phyloP scores from a whole-genome alignment of 768 basidiomycete genomes.

The Mycena latifolia region DNA sequence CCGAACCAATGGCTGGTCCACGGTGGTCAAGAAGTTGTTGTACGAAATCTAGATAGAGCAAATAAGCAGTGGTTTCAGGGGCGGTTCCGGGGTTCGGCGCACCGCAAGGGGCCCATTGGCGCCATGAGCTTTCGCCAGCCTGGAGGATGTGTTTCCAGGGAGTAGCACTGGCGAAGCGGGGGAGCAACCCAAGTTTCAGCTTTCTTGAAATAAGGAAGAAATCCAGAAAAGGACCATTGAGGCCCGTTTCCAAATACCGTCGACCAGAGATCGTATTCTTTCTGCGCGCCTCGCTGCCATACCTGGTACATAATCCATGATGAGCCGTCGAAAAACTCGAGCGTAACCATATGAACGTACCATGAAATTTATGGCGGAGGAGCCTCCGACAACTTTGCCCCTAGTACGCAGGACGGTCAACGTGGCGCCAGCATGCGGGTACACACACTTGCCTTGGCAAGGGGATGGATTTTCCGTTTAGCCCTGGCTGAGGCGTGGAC shows the following conservation, averaged over 20 bases:
- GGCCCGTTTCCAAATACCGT: not conserved
- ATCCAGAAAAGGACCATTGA: not conserved
- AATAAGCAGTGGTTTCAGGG: not conserved
- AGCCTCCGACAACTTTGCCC: conserved; percentile 3
- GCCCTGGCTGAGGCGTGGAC: not conserved
- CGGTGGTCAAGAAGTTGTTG: not conserved
- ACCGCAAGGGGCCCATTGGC: not conserved
- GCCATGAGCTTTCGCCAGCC: not conserved
- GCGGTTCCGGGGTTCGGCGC: too few species aligned
- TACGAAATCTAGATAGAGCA: not conserved
- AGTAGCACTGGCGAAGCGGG: not conserved
- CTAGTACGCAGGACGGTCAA: not conserved
- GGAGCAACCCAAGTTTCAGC: not conserved
- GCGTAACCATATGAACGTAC: not conserved
- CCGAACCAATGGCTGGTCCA: not conserved
- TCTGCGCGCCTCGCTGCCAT: not conserved
- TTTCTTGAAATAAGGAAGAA: conserved; percentile 2
- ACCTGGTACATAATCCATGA: not conserved
- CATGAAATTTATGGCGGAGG: not conserved
- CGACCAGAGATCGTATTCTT: conserved; percentile 8
- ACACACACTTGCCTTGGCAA: not conserved
- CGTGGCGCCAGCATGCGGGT: not conserved
- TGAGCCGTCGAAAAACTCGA: not conserved
- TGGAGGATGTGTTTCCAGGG: not conserved
- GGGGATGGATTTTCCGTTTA: not conserved